Conservation (phyloP, 202 grass and related monocot species). For the Elaeis oleifera region DNA sequence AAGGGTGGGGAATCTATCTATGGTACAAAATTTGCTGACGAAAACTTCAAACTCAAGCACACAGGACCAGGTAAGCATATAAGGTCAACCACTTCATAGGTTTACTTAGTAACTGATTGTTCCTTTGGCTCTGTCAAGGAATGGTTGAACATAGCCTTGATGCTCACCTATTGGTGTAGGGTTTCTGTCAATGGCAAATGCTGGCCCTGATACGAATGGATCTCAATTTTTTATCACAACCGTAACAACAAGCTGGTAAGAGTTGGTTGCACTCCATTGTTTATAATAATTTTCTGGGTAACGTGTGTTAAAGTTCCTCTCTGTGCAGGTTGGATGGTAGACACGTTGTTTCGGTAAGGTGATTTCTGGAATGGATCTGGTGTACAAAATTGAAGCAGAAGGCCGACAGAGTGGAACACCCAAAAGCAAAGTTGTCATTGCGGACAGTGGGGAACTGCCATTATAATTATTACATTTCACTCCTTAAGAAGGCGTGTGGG, state of each 20-base stretch:
- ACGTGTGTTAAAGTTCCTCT: neutral
- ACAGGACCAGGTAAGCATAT: constrained; percentile 62
- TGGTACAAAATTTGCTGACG: constrained; percentile 77
- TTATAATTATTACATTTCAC: constrained; percentile 35
- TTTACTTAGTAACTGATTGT: too few relatives aligned
- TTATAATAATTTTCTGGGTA: neutral
- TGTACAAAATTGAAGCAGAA: constrained; percentile 96
- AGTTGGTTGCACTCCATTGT: neutral
- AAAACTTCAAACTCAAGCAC: constrained; percentile 99
- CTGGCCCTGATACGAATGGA: constrained; percentile 79
- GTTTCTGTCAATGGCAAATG: constrained; percentile 90
- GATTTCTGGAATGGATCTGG: constrained; percentile 94
- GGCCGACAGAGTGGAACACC: constrained; percentile 70
- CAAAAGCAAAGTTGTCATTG: constrained; percentile 67
- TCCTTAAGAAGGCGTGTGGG: too few relatives aligned
- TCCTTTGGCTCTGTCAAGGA: too few relatives aligned
- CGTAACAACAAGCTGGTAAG: constrained; percentile 89
- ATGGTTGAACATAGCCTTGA: constrained; percentile 6
- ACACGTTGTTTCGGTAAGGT: constrained; percentile 96
- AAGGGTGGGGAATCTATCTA: constrained; percentile 96
- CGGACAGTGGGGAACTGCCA: constrained; percentile 71
- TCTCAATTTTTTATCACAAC: constrained; percentile 99
- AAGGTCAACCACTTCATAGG: neutral
- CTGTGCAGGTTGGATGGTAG: constrained; percentile 86
- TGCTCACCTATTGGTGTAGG: constrained; percentile 31